These are phyloP conservation scores for Acer yangbiense DNA, from an alignment of 345 rosid species.

Conservation along the genomic window DNA sequence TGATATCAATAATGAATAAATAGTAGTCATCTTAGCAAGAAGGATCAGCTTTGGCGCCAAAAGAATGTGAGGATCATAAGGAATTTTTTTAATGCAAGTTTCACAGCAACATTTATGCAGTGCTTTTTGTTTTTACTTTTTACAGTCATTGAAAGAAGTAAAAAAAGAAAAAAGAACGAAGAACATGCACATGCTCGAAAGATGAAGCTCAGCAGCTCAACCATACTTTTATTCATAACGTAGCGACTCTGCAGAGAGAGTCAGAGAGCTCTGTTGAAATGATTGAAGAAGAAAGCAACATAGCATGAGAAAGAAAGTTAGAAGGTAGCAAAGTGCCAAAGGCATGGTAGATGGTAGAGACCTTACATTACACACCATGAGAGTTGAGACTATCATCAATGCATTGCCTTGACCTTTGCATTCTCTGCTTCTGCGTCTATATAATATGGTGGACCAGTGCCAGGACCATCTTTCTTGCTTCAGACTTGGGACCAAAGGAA, in stretches of 20 bases:
- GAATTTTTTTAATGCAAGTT: background rate
- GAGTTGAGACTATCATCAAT: no score
- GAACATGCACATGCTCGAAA: background rate
- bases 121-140: constrained; percentile 3
- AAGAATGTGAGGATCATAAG: constrained; percentile 6
- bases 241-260: background rate
- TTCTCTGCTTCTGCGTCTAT: constrained; percentile 13
- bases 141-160: constrained; percentile 13
- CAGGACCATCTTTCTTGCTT: constrained; percentile 15
- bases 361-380: no score
- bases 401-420: no score
- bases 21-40: background rate
- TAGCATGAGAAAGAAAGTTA: background rate
- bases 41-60: constrained; percentile 18
- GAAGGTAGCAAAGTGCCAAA: no score
- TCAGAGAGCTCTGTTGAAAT: constrained; percentile 14
- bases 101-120: constrained; percentile 4
- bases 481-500: background rate
- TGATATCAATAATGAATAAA: background rate
- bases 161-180: constrained; percentile 10
- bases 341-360: no score
- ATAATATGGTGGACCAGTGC: constrained; percentile 19
- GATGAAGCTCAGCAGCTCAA: background rate
- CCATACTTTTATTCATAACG: background rate
- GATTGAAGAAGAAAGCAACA: constrained; percentile 27